Evolutionary conservation across 148 eudicot genomes (phyloP), one percentile per base, ranked within the genome.

Genomic region (Spergularia bocconei): DNA sequence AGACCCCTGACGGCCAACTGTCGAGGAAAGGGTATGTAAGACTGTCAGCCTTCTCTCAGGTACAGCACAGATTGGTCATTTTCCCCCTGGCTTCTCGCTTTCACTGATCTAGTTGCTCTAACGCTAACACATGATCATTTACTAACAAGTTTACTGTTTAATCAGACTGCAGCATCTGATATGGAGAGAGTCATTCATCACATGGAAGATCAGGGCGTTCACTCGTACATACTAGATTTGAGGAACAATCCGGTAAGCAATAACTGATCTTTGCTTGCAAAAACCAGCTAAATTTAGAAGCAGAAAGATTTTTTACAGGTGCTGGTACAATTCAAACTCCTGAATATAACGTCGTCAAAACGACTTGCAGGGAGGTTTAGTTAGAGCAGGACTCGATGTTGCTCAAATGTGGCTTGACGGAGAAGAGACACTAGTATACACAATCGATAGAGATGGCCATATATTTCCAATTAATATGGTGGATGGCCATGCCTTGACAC

Each of bases 341-440:
- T 4, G 23, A 25, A 38, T 50, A 25, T 56, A 21, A 53, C 4
- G 14, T 44, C 57, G 19, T 62, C 12, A 12, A 14, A 20, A 44
- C 17, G 0, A 20, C 25, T 64, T 72, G 72, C 83, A 94, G 98
- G 98, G 98, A 51, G 98, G 98, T 50, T 76, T 94, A 78, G 98
- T 94, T 13, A 91, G 75, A 85, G 91, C 97, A 75, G 97, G 98
- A 53, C 91, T 94, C 52, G 98, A 94, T 81, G 93, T 94, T 77
- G 98, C 98, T 72, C 98, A 87, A 75, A 84, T 94, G 71, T 94
- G 98, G 98, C 90, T 94, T 39, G 95, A 94, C 75, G 97, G 98
- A 63, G 88, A 89, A 72, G 98, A 91, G 85, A 94, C 97, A 69
- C 86, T 94, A 20, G 98, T 94, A 51, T 91, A 94, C 78, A 89